Evolutionary conservation across 805 yeast genomes (phyloP).

Genomic region (Candida coleopterorum): DNA sequence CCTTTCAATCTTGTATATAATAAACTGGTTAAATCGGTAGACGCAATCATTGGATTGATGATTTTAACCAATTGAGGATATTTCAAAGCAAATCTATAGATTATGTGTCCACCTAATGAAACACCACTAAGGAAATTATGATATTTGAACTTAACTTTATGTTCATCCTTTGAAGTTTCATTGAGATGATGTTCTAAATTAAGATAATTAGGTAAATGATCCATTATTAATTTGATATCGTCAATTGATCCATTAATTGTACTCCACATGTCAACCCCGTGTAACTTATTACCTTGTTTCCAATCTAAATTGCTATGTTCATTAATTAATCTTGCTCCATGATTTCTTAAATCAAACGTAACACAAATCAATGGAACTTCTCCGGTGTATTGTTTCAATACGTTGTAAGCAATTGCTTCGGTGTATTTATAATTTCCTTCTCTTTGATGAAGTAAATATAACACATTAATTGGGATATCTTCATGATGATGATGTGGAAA

Average conservation of each 20-base stretch:
- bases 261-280: conserved; percentile 48
- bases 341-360: conserved; percentile 52
- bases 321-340: conserved; percentile 44
- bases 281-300: conserved; percentile 45
- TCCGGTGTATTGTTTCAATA: conserved; percentile 24
- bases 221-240: conserved; percentile 41
- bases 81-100: conserved; percentile 39
- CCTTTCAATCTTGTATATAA: conserved; percentile 38
- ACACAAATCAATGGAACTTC: conserved; percentile 40
- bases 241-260: conserved; percentile 43
- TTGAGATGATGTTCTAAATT: conserved; percentile 25
- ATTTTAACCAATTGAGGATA: conserved; percentile 35
- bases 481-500: conserved; percentile 9
- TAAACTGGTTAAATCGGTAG: conserved; percentile 42
- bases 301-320: conserved; percentile 36
- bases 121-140: conserved; percentile 43
- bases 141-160: conserved; percentile 18
- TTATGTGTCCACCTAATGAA: conserved; percentile 57
- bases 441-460: conserved; percentile 46
- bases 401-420: conserved; percentile 36
- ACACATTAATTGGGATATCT: conserved; percentile 33
- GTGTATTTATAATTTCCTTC: conserved; percentile 32
- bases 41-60: conserved; percentile 49
- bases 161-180: conserved; percentile 12
- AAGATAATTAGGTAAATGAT: conserved; percentile 39